Conservation (phyloP, 257 asterid genomes). For the Solanum lignicaule region DNA sequence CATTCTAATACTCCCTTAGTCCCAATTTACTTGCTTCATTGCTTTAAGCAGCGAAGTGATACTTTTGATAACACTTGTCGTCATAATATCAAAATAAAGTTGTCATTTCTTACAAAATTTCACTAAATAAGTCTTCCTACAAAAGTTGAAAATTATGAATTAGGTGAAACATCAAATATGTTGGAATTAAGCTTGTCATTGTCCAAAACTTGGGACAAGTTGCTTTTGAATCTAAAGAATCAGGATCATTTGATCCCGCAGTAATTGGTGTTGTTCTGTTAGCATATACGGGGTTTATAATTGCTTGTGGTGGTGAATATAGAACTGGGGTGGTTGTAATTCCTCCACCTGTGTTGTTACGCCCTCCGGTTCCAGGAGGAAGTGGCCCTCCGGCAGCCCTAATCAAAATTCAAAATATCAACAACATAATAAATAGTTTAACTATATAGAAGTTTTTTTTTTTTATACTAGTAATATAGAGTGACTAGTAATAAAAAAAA, state of each 20-base stretch:
- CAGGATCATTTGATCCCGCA: conserved; percentile 10
- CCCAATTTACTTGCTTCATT: background rate
- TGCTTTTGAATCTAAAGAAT: conserved; percentile 12
- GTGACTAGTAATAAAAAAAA: background rate
- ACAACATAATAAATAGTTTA: background rate
- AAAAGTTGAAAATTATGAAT: conserved; percentile 2
- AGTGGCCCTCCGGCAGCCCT: conserved; percentile 50
- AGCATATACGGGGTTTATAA: conserved; percentile 14
- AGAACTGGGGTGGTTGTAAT: conserved; percentile 12
- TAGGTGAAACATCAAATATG: conserved; percentile 14
- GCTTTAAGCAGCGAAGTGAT: background rate
- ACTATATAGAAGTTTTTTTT: too few species aligned
- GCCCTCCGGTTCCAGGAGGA: background rate
- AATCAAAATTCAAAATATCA: background rate
- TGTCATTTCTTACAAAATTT: background rate
- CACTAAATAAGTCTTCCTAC: background rate
- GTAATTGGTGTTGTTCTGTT: conserved; percentile 21
- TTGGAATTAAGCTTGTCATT: background rate
- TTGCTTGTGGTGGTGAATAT: conserved; percentile 32
- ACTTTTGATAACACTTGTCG: background rate
- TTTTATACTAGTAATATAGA: background rate
- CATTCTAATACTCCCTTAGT: accelerated
- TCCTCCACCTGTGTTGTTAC: conserved; percentile 7
- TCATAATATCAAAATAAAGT: background rate
- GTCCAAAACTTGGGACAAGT: background rate